Conservation (phyloP, 2,329 filamentous ascomycete genomes). For the Fusarium staphyleae region DNA sequence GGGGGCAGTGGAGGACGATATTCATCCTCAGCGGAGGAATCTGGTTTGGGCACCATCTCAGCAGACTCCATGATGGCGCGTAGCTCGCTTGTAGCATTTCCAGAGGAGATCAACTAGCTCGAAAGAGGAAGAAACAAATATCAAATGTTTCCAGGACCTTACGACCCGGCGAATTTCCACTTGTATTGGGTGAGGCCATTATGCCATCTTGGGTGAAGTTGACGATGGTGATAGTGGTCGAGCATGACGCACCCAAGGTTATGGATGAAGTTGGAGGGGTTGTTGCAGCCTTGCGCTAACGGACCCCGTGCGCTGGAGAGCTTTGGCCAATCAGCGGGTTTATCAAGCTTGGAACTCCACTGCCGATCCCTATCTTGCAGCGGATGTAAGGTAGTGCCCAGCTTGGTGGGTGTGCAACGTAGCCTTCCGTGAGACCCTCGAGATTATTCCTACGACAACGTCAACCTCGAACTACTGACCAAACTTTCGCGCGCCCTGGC, state of each 20-base stretch:
- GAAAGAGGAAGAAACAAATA: background rate
- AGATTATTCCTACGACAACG: slow-evolving; percentile 18
- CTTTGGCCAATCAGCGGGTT: slow-evolving; percentile 34
- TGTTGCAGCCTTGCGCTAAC: slow-evolving; percentile 40
- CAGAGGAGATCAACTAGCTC: slow-evolving; percentile 10
- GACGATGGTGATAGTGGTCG: slow-evolving; percentile 7
- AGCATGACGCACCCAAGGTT: slow-evolving; percentile 27
- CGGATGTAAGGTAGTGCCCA: slow-evolving; percentile 23
- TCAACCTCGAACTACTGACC: slow-evolving; percentile 13
- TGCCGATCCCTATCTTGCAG: too few relatives aligned
- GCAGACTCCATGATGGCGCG: slow-evolving; percentile 27
- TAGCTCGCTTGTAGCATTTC: slow-evolving; percentile 41
- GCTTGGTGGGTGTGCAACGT: slow-evolving; percentile 30
- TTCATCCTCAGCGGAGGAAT: slow-evolving; percentile 48
- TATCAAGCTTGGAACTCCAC: background rate
- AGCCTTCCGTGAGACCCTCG: slow-evolving; percentile 38
- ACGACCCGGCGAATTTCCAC: slow-evolving; percentile 21
- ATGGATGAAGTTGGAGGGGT: slow-evolving; percentile 35
- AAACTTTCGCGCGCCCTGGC: slow-evolving; percentile 7
- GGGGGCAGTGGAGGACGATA: slow-evolving; percentile 64
- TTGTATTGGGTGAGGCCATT: slow-evolving; percentile 34
- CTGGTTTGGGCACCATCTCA: slow-evolving; percentile 43
- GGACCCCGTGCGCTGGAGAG: slow-evolving; percentile 15
- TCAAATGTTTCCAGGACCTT: slow-evolving; percentile 13
- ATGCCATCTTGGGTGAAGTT: slow-evolving; percentile 44